Conservation (phyloP, 345 rosid genomes). For the Iberis pinnata region DNA sequence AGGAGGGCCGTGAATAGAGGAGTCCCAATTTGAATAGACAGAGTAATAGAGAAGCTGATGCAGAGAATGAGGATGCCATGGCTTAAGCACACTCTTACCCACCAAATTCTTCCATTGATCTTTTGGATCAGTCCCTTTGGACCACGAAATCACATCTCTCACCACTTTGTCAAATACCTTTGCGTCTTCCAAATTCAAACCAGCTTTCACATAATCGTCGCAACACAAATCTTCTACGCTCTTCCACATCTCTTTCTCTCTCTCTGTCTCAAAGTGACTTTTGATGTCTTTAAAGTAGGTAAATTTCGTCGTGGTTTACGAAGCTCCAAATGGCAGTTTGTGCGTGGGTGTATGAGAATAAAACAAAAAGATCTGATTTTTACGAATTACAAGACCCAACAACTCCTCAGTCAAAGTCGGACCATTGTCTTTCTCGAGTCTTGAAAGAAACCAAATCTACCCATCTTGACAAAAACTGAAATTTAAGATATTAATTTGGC, state of each 20-base stretch:
- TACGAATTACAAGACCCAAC: too few relatives aligned
- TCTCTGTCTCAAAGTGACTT: background rate
- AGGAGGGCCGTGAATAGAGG: conserved; percentile 58
- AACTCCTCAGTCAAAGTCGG: too few relatives aligned
- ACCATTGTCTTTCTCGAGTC: too few relatives aligned
- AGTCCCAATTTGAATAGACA: conserved; percentile 63
- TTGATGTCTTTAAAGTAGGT: background rate
- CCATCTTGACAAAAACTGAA: too few relatives aligned
- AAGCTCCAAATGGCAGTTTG: too few relatives aligned
- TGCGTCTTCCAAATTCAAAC: conserved; percentile 44
- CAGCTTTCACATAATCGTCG: conserved; percentile 46
- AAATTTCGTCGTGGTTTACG: too few relatives aligned
- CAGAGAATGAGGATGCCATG: conserved; percentile 61
- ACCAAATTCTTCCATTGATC: conserved; percentile 59
- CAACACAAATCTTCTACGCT: conserved; percentile 39
- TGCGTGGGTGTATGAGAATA: too few relatives aligned
- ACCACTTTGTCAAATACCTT: conserved; percentile 31
- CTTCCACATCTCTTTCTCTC: conserved; percentile 25
- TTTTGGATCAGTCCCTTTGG: conserved; percentile 37
- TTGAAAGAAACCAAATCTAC: too few relatives aligned
- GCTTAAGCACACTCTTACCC: conserved; percentile 42
- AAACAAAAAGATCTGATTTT: too few relatives aligned
- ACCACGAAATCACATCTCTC: conserved; percentile 24
- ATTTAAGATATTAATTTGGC: too few relatives aligned
- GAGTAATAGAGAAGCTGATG: conserved; percentile 71